Conservation (phyloP, 768 basidiomycete genomes). For the Favolaschia claudopus region DNA sequence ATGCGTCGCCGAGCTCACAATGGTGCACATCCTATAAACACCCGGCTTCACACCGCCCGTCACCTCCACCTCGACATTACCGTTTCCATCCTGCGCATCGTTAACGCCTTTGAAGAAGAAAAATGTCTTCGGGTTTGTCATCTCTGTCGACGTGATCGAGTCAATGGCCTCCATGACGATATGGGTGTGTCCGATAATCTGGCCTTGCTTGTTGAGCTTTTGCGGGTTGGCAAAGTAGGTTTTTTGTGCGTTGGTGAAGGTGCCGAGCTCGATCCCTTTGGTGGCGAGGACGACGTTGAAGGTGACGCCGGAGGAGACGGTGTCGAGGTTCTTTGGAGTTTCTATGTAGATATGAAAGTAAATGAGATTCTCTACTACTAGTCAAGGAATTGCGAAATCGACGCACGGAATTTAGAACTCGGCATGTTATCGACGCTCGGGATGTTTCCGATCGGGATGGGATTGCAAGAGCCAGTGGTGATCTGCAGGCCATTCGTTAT, state of each 20-base stretch:
- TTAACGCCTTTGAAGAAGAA: slow-evolving; percentile 65
- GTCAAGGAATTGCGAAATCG: no score
- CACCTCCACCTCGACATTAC: slow-evolving; percentile 58
- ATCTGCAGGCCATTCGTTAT: slow-evolving; percentile 64
- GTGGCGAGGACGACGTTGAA: slow-evolving; percentile 62
- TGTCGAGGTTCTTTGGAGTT: slow-evolving; percentile 49
- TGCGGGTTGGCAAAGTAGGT: slow-evolving; percentile 66
- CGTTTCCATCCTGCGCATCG: slow-evolving; percentile 47
- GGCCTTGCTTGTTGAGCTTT: slow-evolving; percentile 55
- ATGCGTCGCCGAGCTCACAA: slow-evolving; percentile 52
- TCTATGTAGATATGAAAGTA: neutral
- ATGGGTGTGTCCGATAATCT: slow-evolving; percentile 64
- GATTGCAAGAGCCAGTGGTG: slow-evolving; percentile 62
- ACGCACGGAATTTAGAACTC: slow-evolving; percentile 50
- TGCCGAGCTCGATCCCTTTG: slow-evolving; percentile 52
- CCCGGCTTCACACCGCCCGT: slow-evolving; percentile 65
- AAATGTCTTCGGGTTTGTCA: slow-evolving; percentile 58
- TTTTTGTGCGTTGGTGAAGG: slow-evolving; percentile 60
- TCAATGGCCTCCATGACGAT: slow-evolving; percentile 59
- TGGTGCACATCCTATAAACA: slow-evolving; percentile 64
- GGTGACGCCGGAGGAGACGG: slow-evolving; percentile 51
- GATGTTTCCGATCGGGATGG: slow-evolving; percentile 62
- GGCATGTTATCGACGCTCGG: slow-evolving; percentile 57
- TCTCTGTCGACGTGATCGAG: slow-evolving; percentile 49
- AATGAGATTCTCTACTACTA: no score